phyloP scores from a whole-genome alignment of 306 rosid species.

The Quercus suber region DNA sequence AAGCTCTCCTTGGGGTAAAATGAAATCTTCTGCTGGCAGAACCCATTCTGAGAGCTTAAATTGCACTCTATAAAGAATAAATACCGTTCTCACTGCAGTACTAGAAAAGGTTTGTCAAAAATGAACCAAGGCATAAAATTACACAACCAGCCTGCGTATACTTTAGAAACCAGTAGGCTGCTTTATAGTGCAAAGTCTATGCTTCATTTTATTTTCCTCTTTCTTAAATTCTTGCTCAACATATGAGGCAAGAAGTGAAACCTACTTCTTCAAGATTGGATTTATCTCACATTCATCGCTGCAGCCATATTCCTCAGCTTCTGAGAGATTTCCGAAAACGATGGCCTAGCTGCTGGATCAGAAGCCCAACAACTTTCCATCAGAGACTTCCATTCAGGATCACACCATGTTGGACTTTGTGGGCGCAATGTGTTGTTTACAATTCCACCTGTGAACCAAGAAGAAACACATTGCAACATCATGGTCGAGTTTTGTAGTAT shows the following conservation, averaged over 20 bases:
- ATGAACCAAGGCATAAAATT: constrained; percentile 42
- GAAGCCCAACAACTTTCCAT: constrained; percentile 97
- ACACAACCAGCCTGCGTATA: constrained; percentile 47
- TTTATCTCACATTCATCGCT: constrained; percentile 81
- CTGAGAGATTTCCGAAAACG: constrained; percentile 93
- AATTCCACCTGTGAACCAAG: constrained; percentile 67
- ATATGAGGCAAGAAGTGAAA: constrained; percentile 34
- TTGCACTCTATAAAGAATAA: constrained; percentile 30
- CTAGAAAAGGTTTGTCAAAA: constrained; percentile 31
- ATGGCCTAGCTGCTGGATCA: constrained; percentile 78
- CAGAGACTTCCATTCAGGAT: constrained; percentile 97
- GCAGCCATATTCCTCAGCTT: constrained; percentile 98
- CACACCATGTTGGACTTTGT: constrained; percentile 92
- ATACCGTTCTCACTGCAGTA: constrained; percentile 40
- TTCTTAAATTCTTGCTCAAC: constrained; percentile 43
- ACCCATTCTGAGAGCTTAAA: constrained; percentile 37
- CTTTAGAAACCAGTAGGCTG: constrained; percentile 38
- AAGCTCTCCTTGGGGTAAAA: constrained; percentile 30
- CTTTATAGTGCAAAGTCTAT: constrained; percentile 40
- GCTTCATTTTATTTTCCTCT: constrained; percentile 50
- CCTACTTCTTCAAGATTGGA: constrained; percentile 25
- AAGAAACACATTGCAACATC: constrained; percentile 17
- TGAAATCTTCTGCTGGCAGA: constrained; percentile 40
- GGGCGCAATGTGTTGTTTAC: constrained; percentile 90
- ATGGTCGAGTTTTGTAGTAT: background rate